phyloP scores from a whole-genome alignment of 768 basidiomycete species.

The Termitomyces heimii region DNA sequence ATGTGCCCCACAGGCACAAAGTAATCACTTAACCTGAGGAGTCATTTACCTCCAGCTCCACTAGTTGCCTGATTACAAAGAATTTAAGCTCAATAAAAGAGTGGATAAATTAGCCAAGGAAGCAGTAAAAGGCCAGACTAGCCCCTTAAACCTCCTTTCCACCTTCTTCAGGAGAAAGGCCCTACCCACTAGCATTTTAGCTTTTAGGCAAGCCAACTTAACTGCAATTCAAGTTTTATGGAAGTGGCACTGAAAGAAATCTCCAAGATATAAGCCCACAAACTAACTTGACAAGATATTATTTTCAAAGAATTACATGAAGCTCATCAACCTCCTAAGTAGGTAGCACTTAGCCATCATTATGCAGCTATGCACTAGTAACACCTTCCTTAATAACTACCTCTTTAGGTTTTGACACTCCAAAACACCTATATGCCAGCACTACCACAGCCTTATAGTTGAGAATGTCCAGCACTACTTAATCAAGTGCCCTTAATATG shows the following conservation, averaged over 20 bases:
- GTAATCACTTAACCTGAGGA: not conserved
- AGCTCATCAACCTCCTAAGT: not conserved
- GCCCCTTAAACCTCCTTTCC: too few species aligned
- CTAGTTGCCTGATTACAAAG: not conserved
- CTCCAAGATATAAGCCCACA: not conserved
- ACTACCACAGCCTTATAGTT: not conserved
- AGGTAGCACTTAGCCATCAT: not conserved
- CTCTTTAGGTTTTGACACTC: too few species aligned
- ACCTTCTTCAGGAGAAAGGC: too few species aligned
- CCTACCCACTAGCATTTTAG: not conserved
- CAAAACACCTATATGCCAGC: not conserved
- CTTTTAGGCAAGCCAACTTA: not conserved
- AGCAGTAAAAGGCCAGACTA: not conserved
- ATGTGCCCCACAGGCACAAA: not conserved
- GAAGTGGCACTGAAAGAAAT: not conserved
- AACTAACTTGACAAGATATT: not conserved
- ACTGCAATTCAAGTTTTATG: not conserved
- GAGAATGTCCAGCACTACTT: not conserved
- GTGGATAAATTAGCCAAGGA: too few species aligned
- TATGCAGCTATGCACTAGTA: not conserved
- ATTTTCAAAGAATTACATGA: not conserved
- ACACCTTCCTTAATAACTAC: not conserved
- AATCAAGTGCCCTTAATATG: not conserved
- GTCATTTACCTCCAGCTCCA: not conserved
- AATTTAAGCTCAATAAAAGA: not conserved